Conservation (phyloP, 2,329 filamentous ascomycete species). For the Penicillium sp. region DNA sequence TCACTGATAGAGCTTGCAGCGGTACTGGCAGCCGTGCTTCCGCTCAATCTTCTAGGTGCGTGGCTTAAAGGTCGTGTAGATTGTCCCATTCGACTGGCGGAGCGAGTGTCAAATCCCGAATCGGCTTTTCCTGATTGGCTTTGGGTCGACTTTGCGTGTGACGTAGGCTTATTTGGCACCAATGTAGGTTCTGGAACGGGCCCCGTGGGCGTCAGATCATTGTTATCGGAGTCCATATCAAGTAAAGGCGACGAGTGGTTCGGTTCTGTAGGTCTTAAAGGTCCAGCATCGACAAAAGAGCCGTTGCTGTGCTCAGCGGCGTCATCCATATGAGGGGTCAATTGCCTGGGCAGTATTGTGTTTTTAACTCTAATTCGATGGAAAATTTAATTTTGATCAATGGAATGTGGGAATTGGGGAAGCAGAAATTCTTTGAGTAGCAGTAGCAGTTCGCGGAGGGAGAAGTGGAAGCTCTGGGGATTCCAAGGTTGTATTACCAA, state of each 20-base stretch:
- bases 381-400: neutral
- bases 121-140: conserved; percentile 23
- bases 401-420: neutral
- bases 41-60: conserved; percentile 73
- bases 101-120: conserved; percentile 25
- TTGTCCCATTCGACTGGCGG: conserved; percentile 40
- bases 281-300: conserved; percentile 40
- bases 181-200: neutral
- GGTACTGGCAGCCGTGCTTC: conserved; percentile 75
- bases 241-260: conserved; percentile 1
- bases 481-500: conserved; percentile 4
- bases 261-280: conserved; percentile 28
- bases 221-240: conserved; percentile 15
- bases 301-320: conserved; percentile 23
- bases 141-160: conserved; percentile 17
- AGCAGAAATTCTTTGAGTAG: neutral
- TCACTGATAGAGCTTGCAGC: conserved; percentile 75
- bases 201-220: conserved; percentile 12
- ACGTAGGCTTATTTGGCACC: conserved; percentile 9
- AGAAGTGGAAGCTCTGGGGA: neutral
- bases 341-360: neutral
- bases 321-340: conserved; percentile 20
- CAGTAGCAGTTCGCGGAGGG: neutral
- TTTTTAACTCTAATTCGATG: neutral
- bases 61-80: conserved; percentile 61